Evolutionary conservation across 2,329 filamentous ascomycete species (phyloP), one percentile per base, ranked within the genome.

Genomic region (Teratosphaeria viscida): DNA sequence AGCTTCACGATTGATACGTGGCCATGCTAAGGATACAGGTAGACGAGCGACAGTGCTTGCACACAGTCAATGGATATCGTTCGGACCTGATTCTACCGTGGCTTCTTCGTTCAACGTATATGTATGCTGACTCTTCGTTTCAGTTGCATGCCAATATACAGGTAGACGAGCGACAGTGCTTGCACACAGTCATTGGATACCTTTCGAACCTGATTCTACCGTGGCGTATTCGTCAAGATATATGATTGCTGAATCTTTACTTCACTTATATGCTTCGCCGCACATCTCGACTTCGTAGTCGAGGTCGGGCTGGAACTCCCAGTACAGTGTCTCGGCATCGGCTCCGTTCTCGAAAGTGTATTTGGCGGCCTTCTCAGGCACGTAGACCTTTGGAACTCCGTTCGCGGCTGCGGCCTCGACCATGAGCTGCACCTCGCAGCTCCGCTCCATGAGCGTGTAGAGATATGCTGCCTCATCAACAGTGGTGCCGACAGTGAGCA

Each of bases 391-490:
- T 37, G 75, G 71, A 11, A 82, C 66, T 0, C 78, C 77, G 52
- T 79, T 79, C 12, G 77, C 80, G 1, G 79, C 81, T 0, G 87
- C 86, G 6, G 55, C 55, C 73, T 90, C 87, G 43, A 85, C 83
- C 65, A 80, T 75, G 57, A 89, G 75, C 74, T 90, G 87, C 35
- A 88, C 81, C 59, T 83, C 79, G 70, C 87, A 90, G 54, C 81
- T 84, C 55, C 85, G 79, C 71, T 90, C 87, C 71, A 89, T 78
- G 53, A 87, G 74, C 0, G 82, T 84, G 68, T 89, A 87, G 57
- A 89, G 71, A 71, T 85, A 90, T 0, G 84, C 84, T 16, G 55
- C 55, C 72, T 90, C 87, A 68, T 90, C 87, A 2, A 90, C 87
- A 0, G 87, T 90, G 6, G 72, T 67, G 3, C 88, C 88, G 0